phyloP scores from a whole-genome alignment of 768 basidiomycete species.

The Termitomyces heimii region DNA sequence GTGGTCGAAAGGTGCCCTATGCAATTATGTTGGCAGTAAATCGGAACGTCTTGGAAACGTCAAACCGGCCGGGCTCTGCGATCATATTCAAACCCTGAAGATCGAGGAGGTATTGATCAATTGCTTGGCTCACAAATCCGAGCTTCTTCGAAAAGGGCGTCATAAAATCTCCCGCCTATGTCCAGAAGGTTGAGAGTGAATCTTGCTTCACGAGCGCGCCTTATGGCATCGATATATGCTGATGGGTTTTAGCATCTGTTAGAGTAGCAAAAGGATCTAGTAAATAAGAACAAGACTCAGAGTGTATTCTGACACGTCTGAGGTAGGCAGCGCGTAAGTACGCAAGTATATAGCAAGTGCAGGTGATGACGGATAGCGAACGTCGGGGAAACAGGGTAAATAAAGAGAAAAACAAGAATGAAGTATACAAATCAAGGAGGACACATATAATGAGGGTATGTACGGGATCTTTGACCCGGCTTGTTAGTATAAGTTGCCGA shows the following conservation, averaged over 20 bases:
- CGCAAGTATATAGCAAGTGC: too few relatives aligned
- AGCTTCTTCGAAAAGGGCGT: constrained; percentile 75
- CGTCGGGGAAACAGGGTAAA: too few relatives aligned
- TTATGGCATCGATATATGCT: constrained; percentile 86
- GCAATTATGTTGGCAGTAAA: constrained; percentile 93
- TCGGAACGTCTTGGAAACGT: constrained; percentile 88
- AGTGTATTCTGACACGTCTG: too few relatives aligned
- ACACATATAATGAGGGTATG: too few relatives aligned
- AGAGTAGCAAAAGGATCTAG: too few relatives aligned
- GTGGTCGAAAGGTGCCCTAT: constrained; percentile 53
- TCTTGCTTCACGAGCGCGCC: constrained; percentile 71
- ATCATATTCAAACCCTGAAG: constrained; percentile 70
- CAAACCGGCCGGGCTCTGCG: constrained; percentile 94
- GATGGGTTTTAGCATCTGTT: constrained; percentile 93
- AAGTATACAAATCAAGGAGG: too few relatives aligned
- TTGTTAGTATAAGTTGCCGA: too few relatives aligned
- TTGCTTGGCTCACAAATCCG: constrained; percentile 56
- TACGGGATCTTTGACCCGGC: too few relatives aligned
- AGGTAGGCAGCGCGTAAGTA: too few relatives aligned
- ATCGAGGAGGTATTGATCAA: constrained; percentile 78
- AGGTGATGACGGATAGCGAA: too few relatives aligned
- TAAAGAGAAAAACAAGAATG: too few relatives aligned
- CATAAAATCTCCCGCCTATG: constrained; percentile 97
- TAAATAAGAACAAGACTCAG: too few relatives aligned
- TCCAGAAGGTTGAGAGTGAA: constrained; percentile 83